These are phyloP conservation scores for Tolypocladium ovalisporum DNA, from an alignment of 2,329 filamentous ascomycete species.

Conservation along the genomic window DNA sequence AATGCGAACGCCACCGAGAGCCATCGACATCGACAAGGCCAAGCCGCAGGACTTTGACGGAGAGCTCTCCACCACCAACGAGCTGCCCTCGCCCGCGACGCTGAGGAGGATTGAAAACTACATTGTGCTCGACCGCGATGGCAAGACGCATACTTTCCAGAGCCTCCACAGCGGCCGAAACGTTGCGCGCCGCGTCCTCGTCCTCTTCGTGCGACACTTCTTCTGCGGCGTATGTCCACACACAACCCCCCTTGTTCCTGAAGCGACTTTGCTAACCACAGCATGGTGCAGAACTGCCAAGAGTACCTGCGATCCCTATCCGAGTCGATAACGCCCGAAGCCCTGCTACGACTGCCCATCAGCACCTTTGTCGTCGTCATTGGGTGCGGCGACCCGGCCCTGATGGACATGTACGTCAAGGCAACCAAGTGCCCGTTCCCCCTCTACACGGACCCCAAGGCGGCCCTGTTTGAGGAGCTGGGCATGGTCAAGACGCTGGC, in stretches of 20 bases:
- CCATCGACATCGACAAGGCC: slow-evolving; percentile 24
- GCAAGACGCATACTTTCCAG: slow-evolving; percentile 50
- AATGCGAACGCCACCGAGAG: slow-evolving; percentile 9
- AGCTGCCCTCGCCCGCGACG: slow-evolving; percentile 37
- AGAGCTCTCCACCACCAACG: slow-evolving; percentile 42
- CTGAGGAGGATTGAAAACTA: slow-evolving; percentile 42
- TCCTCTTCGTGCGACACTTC: slow-evolving; percentile 71
- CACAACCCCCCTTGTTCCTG: background rate
- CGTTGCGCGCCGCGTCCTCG: slow-evolving; percentile 45
- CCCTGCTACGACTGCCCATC: slow-evolving; percentile 37
- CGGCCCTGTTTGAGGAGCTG: slow-evolving; percentile 53
- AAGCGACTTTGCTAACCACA: slow-evolving; percentile 6
- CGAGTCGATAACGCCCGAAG: slow-evolving; percentile 40
- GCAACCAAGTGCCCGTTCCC: slow-evolving; percentile 57
- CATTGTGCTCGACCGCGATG: slow-evolving; percentile 49
- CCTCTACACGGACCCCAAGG: slow-evolving; percentile 66
- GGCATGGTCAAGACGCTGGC: slow-evolving; percentile 57
- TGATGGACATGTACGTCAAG: slow-evolving; percentile 56
- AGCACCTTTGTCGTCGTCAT: slow-evolving; percentile 57
- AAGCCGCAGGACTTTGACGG: slow-evolving; percentile 44
- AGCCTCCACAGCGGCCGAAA: slow-evolving; percentile 48
- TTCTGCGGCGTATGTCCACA: slow-evolving; percentile 59
- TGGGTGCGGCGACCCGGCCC: slow-evolving; percentile 57
- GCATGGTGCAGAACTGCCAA: slow-evolving; percentile 53
- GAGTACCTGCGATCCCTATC: slow-evolving; percentile 58